These are phyloP conservation scores for Penicillium fimorum DNA, from an alignment of 495 filamentous ascomycete species.

Conservation along the genomic window DNA sequence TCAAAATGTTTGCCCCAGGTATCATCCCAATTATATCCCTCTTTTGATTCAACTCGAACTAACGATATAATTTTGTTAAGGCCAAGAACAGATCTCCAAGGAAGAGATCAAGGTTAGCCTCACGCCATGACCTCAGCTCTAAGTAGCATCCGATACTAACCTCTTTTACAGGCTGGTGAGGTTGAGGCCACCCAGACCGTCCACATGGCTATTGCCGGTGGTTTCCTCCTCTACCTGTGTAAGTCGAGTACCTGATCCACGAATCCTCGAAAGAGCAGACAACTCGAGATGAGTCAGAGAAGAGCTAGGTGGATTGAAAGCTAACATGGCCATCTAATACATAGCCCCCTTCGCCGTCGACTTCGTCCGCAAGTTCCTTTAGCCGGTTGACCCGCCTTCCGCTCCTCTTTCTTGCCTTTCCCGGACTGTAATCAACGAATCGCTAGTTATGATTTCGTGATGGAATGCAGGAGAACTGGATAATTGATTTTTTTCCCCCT, in stretches of 20 bases:
- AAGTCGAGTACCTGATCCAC: conserved; percentile 35
- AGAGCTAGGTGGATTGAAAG: background rate
- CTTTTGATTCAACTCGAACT: background rate
- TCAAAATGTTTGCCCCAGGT: conserved; percentile 50
- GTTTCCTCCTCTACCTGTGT: conserved; percentile 81
- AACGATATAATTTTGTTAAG: conserved; percentile 20
- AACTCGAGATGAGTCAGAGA: background rate
- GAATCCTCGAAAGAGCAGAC: background rate
- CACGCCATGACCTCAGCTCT: background rate
- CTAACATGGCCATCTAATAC: background rate
- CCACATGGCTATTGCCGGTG: conserved; percentile 58
- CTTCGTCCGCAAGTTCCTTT: conserved; percentile 72
- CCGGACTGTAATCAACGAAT: conserved; percentile 7
- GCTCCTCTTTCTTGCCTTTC: conserved; percentile 5
- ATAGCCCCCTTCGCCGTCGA: conserved; percentile 82
- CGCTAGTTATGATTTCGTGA: conserved; percentile 11
- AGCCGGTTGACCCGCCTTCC: conserved; percentile 24
- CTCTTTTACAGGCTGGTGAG: conserved; percentile 55
- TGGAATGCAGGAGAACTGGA: conserved; percentile 4
- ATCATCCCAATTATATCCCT: conserved; percentile 7
- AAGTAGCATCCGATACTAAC: background rate
- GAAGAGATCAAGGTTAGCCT: conserved; percentile 46
- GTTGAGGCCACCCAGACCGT: conserved; percentile 66
- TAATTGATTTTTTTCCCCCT: conserved; percentile 7
- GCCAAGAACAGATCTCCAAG: conserved; percentile 47